Evolutionary conservation across 1,284 basidiomycete species (phyloP).

Genomic region (Puccinia horiana): DNA sequence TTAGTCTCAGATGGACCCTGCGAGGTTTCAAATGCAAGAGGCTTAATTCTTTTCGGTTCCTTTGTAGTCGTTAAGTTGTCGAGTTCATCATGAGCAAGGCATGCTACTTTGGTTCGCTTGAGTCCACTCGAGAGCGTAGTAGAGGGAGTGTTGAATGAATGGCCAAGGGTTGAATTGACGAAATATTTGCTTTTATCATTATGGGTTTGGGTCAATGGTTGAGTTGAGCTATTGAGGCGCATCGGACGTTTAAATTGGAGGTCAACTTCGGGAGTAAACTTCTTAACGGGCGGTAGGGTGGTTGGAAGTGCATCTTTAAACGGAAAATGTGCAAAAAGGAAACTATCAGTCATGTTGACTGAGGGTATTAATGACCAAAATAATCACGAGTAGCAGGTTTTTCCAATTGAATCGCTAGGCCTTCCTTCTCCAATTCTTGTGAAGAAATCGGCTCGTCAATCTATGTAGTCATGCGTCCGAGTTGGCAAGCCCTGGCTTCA

Average conservation of each 20-base stretch:
- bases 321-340: background rate
- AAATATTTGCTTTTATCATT: conserved; percentile 27
- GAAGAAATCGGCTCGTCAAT: conserved; percentile 52
- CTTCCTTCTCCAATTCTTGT: conserved; percentile 45
- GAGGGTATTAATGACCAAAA: background rate
- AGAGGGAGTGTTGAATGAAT: conserved; percentile 15
- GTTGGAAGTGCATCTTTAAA: conserved; percentile 1
- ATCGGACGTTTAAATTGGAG: conserved; percentile 40
- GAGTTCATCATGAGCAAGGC: background rate
- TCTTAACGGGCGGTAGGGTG: background rate
- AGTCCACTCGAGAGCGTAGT: background rate
- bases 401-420: background rate
- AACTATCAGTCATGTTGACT: background rate
- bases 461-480: conserved; percentile 51
- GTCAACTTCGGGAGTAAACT: conserved; percentile 17
- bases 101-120: conserved; percentile 7
- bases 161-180: conserved; percentile 16
- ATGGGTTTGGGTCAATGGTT: background rate
- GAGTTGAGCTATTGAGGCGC: background rate
- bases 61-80: background rate
- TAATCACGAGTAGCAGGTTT: background rate
- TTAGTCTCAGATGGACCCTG: background rate
- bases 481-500: conserved; percentile 38
- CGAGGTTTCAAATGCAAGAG: background rate
- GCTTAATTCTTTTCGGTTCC: conserved; percentile 18